phyloP scores from a whole-genome alignment of 164 flowering plant genomes.

The Liriodendron chinense region DNA sequence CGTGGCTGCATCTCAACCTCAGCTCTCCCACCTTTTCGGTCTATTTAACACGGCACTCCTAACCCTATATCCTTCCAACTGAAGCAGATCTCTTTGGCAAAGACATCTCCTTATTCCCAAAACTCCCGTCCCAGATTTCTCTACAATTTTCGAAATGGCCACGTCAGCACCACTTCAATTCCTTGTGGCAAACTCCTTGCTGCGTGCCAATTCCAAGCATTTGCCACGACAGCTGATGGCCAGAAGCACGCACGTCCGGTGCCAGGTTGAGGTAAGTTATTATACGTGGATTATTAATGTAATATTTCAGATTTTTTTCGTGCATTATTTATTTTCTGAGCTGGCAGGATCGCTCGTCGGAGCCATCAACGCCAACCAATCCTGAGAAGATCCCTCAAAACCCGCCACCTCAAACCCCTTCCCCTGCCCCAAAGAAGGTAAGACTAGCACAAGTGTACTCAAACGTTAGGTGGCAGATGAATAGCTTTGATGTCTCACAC shows the following conservation, averaged over 20 bases:
- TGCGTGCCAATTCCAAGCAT: not conserved
- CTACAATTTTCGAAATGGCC: constrained; percentile 1
- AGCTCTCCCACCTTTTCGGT: not conserved
- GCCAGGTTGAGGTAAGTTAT: not conserved
- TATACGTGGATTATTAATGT: not conserved
- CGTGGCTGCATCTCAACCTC: not conserved
- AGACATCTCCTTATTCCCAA: too few species aligned
- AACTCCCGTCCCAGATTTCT: not conserved
- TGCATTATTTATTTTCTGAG: not conserved
- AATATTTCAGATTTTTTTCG: not conserved
- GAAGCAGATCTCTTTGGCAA: too few species aligned
- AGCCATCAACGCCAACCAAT: not conserved
- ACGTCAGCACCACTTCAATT: constrained; percentile 1
- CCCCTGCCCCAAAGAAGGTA: not conserved
- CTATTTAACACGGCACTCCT: not conserved
- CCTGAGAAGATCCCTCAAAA: not conserved
- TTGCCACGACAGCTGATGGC: not conserved
- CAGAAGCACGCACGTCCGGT: not conserved
- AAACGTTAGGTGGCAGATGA: not conserved
- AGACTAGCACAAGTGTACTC: not conserved
- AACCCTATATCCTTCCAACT: not conserved
- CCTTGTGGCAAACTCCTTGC: not conserved
- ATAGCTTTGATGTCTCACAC: not conserved
- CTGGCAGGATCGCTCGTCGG: not conserved
- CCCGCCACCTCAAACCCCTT: too few species aligned